Base-by-base conservation (phyloP, 306 rosid genomes). In the Cicer yamashitae region DNA sequence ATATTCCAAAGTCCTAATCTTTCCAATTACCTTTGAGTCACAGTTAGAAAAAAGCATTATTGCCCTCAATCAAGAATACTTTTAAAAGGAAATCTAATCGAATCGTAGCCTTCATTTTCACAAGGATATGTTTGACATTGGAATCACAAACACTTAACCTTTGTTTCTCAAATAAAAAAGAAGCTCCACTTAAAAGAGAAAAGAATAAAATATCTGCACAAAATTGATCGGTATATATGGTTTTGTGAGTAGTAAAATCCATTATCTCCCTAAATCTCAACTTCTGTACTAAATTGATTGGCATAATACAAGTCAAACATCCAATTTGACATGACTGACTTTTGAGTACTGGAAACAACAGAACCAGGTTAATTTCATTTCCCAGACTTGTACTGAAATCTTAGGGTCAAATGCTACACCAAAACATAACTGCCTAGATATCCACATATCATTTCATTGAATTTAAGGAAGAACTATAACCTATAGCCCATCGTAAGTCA, bases 31-130 rank as follows among this genome's bases (percentile, higher is more conserved):
- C 73, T 18, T 79, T 53, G 52, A 43, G 39, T 20, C 10, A 15
- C 18, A 60, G 50, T 15, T 38, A 63, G 9, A 63, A 66, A 37
- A 59, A 54, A 43, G 14, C 44, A 37, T 3, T 13, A 46, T 30
- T 54, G 18, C 13, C 41, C 25, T 67, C 71, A 40, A 68, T 38
- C 62, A 58, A 77, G 38, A 60, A 48, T 60, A 45, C 59, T 10
- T 60, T 74, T 14, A 61, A 74, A 69, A 59, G 37, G 47, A 70
- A 60, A 59, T 70, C 56, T 53, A 79, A 44, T 67, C 59, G 37
- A 62, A 41, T 22, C 30, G 10, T 18, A 71, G 41, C 7, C 34
- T 71, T 51, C 14, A 45, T 66, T 72, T 72, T 62, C 48, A 37
- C 44, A 11, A 61, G 20, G 67, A 14, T 61, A 37, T 7, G 10